Evolutionary conservation across 345 rosid species (phyloP).

Genomic region (Lepidium aucheri): DNA sequence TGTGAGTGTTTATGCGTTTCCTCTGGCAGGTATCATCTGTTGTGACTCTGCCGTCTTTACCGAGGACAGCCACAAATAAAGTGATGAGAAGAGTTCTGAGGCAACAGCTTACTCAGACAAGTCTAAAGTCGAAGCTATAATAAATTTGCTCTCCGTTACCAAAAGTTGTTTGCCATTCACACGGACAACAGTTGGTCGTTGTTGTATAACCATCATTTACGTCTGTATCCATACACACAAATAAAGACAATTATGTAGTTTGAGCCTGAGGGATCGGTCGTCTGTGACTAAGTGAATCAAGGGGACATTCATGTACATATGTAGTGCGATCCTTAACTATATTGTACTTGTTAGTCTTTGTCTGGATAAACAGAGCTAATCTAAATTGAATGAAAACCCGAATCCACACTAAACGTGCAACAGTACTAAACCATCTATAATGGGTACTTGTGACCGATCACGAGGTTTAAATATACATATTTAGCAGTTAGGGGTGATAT

Average conservation of each 20-base stretch:
- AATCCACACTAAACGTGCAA: no score
- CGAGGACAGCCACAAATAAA: constrained; percentile 89
- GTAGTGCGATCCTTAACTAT: neutral
- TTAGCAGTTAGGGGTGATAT: neutral
- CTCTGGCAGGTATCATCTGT: constrained; percentile 54
- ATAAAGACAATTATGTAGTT: neutral
- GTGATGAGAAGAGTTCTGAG: constrained; percentile 93
- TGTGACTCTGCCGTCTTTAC: constrained; percentile 50
- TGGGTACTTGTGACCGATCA: neutral
- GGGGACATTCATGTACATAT: neutral
- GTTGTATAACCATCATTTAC: neutral
- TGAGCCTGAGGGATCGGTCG: neutral
- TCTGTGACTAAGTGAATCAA: neutral
- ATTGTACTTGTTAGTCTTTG: neutral
- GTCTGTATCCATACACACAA: neutral
- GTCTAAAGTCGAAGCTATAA: constrained; percentile 55
- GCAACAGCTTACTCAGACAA: constrained; percentile 44
- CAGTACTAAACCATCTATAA: neutral
- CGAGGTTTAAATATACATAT: neutral
- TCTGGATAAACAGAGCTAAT: no score
- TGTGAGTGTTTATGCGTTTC: neutral
- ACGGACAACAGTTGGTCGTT: neutral
- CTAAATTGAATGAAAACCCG: no score
- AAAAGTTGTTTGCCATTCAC: neutral
- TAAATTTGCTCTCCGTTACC: neutral